Percentiles rank a stretch among this genome's conserved stretches.
Conservation (phyloP, 1,284 basidiomycete genomes). For the Cystobasidium pallidum region DNA sequence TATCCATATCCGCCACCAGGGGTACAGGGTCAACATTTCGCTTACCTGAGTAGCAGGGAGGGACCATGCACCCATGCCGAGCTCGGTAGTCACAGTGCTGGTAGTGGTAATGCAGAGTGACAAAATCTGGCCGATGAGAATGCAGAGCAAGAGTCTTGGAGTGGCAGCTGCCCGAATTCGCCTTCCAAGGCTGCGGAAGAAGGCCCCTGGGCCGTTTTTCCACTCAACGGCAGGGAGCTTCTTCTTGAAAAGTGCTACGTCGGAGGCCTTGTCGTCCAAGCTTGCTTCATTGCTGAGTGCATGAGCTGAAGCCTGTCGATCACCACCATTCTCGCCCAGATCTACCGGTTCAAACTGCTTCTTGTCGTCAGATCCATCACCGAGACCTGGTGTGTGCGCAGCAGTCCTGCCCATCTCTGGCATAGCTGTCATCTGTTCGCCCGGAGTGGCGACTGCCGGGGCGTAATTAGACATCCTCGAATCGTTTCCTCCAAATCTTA, state of each 20-base stretch:
- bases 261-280: conserved; percentile 7
- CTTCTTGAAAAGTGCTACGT: conserved; percentile 24
- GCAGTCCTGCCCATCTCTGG: conserved; percentile 21
- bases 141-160: conserved; percentile 34
- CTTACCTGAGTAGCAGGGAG: conserved; percentile 78
- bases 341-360: conserved; percentile 25
- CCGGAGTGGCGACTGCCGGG: conserved; percentile 7
- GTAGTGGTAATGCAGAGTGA: conserved; percentile 83
- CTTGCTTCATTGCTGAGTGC: conserved; percentile 1
- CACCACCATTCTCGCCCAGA: neutral
- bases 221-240: conserved; percentile 34
- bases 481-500: neutral
- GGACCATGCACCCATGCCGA: conserved; percentile 69
- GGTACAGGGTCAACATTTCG: neutral
- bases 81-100: conserved; percentile 77
- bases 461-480: conserved; percentile 36
- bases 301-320: neutral
- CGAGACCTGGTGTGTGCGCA: conserved; percentile 3
- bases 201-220: conserved; percentile 23
- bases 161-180: conserved; percentile 19
- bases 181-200: conserved; percentile 22
- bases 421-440: conserved; percentile 33
- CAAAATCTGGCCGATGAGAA: conserved; percentile 71
- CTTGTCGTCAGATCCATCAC: conserved; percentile 20
- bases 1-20: neutral